Base-by-base conservation (phyloP, 2,329 filamentous ascomycete species). In the Canariomyces notabilis region DNA sequence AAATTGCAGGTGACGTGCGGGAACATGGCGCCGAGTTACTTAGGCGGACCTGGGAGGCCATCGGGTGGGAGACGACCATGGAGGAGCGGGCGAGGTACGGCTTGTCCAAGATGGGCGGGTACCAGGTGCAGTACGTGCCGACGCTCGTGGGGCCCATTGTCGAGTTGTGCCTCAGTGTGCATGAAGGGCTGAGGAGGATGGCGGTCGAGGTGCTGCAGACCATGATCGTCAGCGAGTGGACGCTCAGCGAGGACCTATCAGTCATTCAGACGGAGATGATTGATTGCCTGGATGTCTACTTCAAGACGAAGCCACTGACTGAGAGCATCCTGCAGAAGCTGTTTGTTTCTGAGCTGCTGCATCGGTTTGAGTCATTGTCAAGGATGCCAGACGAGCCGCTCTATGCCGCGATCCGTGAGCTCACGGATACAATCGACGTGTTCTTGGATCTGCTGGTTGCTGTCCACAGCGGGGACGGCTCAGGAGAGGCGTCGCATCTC, bases 191-290 rank as follows among this genome's bases (percentile, higher is more conserved):
- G 46, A 80, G 93, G 50, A 82, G 81, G 53, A 93, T 95, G 65
- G 93, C 91, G 1, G 89, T 96, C 22, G 87, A 95, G 63, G 87
- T 98, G 16, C 68, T 98, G 51, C 89, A 95, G 64, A 95, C 89
- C 2, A 98, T 98, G 93, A 95, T 98, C 59, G 83, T 97, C 56
- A 95, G 90, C 67, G 93, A 98, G 67, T 98, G 93, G 93, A 90
- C 89, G 14, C 68, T 98, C 53, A 96, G 89, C 62, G 87, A 95
- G 62, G 91, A 97, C 62, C 70, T 98, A 38, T 85, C 85, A 2
- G 82, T 93, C 38, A 87, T 98, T 42, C 90, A 97, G 66, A 93
- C 89, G 2, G 93, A 96, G 66, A 90, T 97, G 73, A 95, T 98
- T 57, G 91, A 96, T 59, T 94, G 87, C 55, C 70, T 98, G 44